These are phyloP conservation scores for Ampelomyces quisqualis DNA, from an alignment of 2,329 filamentous ascomycete genomes.

Conservation along the genomic window DNA sequence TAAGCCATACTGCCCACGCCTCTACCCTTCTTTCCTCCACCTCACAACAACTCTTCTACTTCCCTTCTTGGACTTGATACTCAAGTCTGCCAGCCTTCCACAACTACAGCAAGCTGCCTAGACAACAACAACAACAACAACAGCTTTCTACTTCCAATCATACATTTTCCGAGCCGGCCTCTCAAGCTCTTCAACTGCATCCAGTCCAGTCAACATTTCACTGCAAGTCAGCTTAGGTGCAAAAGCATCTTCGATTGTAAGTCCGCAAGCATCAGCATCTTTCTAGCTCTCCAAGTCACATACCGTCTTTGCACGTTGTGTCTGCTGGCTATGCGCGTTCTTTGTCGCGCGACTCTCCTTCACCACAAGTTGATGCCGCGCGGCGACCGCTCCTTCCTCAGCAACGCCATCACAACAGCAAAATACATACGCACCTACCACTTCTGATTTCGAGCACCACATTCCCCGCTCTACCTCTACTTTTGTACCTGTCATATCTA, in stretches of 20 bases:
- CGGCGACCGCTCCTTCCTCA: slow-evolving; percentile 4
- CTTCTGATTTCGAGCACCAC: slow-evolving; percentile 8
- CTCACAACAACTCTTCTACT: slow-evolving; percentile 15
- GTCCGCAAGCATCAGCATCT: slow-evolving; percentile 1
- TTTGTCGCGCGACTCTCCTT: slow-evolving; percentile 8
- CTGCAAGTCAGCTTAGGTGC: slow-evolving; percentile 18
- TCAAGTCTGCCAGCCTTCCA: slow-evolving; percentile 6
- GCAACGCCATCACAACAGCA: slow-evolving; percentile 14
- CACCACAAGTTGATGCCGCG: slow-evolving; percentile 7
- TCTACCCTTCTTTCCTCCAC: slow-evolving; percentile 16
- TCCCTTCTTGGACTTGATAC: slow-evolving; percentile 4
- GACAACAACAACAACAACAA: slow-evolving; percentile 3
- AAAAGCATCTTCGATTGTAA: slow-evolving; percentile 19
- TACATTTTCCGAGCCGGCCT: slow-evolving; percentile 13
- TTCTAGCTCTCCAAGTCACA: background rate
- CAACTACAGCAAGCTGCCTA: background rate
- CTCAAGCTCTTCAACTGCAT: slow-evolving; percentile 12
- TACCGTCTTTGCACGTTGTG: slow-evolving; percentile 1
- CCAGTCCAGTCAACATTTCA: slow-evolving; percentile 16
- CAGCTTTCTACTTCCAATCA: slow-evolving; percentile 1
- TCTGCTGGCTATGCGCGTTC: too few relatives aligned
- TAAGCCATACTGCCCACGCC: slow-evolving; percentile 13
- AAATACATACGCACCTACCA: slow-evolving; percentile 11
- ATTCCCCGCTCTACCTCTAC: slow-evolving; percentile 2
- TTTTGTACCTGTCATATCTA: slow-evolving; percentile 8